phyloP scores from a whole-genome alignment of 495 filamentous ascomycete species.

The Glonium stellatum region DNA sequence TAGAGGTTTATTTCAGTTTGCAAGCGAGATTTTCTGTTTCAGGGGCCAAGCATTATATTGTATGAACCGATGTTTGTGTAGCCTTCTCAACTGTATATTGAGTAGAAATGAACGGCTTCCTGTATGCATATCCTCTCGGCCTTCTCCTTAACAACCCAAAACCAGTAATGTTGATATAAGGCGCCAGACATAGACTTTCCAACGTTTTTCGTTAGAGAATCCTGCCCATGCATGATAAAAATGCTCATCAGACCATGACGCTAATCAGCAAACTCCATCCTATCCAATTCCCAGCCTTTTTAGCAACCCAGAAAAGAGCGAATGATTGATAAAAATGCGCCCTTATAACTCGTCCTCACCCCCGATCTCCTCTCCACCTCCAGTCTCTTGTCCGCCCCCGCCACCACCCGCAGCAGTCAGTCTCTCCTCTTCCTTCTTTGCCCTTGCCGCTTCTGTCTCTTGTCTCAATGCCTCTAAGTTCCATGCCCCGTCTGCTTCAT shows the following conservation, averaged over 20 bases:
- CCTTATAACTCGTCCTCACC: neutral
- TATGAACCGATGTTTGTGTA: no score
- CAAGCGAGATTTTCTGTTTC: no score
- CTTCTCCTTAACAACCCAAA: no score
- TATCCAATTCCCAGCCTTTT: neutral
- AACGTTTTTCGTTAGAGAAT: neutral
- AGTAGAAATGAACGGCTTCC: no score
- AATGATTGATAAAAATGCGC: neutral
- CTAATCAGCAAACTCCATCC: neutral
- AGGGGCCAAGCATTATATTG: no score
- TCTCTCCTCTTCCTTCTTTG: conserved; percentile 57
- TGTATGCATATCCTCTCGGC: no score
- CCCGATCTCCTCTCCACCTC: neutral
- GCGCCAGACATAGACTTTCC: neutral
- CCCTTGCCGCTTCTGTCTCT: conserved; percentile 48
- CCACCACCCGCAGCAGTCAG: conserved; percentile 13
- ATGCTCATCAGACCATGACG: neutral
- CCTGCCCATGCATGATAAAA: neutral
- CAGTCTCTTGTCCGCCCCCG: conserved; percentile 4
- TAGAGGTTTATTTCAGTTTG: neutral
- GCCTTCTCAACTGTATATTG: no score
- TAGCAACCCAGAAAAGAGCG: neutral
- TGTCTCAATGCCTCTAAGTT: conserved; percentile 63
- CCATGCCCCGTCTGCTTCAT: conserved; percentile 57
- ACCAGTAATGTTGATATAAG: no score